These are phyloP conservation scores for Elaeis guineensis DNA, from an alignment of 176 grass and related monocot genomes.

Conservation along the genomic window DNA sequence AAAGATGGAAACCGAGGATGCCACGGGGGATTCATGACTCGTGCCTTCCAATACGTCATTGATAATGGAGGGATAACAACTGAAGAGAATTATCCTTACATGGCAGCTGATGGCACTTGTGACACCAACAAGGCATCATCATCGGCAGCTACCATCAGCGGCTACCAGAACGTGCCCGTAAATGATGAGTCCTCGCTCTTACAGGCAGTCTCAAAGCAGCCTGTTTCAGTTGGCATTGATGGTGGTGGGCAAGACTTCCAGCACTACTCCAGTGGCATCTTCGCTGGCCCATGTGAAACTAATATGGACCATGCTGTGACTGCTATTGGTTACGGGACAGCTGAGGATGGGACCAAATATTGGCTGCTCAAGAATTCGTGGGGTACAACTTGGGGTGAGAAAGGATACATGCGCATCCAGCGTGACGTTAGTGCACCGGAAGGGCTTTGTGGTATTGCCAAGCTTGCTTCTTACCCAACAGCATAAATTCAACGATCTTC, in stretches of 20 bases:
- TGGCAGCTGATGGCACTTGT: neutral
- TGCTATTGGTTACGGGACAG: no score
- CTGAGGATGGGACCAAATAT: no score
- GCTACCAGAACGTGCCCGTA: slow-evolving; percentile 34
- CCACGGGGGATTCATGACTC: neutral
- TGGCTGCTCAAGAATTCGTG: no score
- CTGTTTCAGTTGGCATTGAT: slow-evolving; percentile 34
- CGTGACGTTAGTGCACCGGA: no score
- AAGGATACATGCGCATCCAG: no score
- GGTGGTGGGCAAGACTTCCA: slow-evolving; percentile 39
- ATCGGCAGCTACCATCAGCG: slow-evolving; percentile 21
- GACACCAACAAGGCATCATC: neutral
- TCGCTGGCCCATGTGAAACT: slow-evolving; percentile 1
- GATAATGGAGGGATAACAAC: neutral
- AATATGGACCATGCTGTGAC: no score
- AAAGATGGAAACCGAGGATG: neutral
- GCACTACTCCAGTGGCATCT: slow-evolving; percentile 36
- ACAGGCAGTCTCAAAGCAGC: slow-evolving; percentile 29
- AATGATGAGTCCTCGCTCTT: slow-evolving; percentile 28
- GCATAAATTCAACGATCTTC: no score
- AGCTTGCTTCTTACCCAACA: no score
- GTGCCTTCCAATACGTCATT: slow-evolving; percentile 10
- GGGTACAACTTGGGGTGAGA: no score
- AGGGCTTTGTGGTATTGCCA: no score
- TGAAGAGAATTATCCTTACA: slow-evolving; percentile 8